phyloP scores from a whole-genome alignment of 345 rosid genomes.

The Tarenaya hassleriana region DNA sequence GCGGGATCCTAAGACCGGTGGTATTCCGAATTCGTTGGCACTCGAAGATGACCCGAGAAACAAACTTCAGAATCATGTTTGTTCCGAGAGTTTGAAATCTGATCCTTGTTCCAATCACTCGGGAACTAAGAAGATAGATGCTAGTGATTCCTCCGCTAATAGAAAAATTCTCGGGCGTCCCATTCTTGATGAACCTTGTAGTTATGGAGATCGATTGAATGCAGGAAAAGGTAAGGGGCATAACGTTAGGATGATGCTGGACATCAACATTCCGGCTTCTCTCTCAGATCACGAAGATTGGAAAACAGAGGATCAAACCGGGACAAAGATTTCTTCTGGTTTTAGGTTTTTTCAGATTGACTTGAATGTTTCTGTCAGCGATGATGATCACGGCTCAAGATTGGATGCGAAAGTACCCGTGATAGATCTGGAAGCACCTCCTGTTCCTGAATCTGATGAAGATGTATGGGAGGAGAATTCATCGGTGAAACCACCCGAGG shows the following conservation, averaged over 20 bases:
- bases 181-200: slow-evolving; percentile 7
- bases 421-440: slow-evolving; percentile 60
- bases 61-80: slow-evolving; percentile 32
- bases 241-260: slow-evolving; percentile 46
- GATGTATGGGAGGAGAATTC: slow-evolving; percentile 22
- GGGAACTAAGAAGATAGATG: slow-evolving; percentile 30
- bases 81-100: slow-evolving; percentile 26
- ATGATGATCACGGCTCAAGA: slow-evolving; percentile 35
- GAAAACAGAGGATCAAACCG: slow-evolving; percentile 12
- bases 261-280: slow-evolving; percentile 81
- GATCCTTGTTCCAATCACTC: slow-evolving; percentile 29
- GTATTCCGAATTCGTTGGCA: slow-evolving; percentile 25
- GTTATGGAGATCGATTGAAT: slow-evolving; percentile 35
- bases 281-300: slow-evolving; percentile 32
- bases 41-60: slow-evolving; percentile 25
- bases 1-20: slow-evolving; percentile 21
- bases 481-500: slow-evolving; percentile 22
- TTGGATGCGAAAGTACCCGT: slow-evolving; percentile 30
- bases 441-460: slow-evolving; percentile 30
- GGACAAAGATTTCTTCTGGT: slow-evolving; percentile 21
- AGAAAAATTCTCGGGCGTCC: slow-evolving; percentile 30
- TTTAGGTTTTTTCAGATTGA: slow-evolving; percentile 43
- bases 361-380: slow-evolving; percentile 47
- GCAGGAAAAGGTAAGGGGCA: slow-evolving; percentile 33
- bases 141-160: slow-evolving; percentile 22